These are phyloP conservation scores for Trichoderma semiorbis DNA, from an alignment of 2,329 filamentous ascomycete genomes.

Conservation along the genomic window DNA sequence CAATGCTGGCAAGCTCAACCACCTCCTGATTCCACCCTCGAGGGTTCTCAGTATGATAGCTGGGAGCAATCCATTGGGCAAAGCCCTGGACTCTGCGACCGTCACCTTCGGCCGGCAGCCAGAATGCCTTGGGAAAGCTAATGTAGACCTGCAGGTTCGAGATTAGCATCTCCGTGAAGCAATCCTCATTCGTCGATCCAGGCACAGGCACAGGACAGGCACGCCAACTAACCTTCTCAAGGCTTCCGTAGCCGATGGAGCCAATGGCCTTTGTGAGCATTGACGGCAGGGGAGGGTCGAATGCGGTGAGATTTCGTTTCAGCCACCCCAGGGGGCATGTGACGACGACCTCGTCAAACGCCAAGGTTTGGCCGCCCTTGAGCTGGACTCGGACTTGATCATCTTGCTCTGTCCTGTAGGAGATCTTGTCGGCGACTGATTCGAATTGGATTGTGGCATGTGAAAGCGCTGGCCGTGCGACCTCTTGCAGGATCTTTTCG, in stretches of 20 bases:
- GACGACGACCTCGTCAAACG: slow-evolving; percentile 66
- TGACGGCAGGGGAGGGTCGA: slow-evolving; percentile 57
- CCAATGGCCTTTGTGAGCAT: slow-evolving; percentile 58
- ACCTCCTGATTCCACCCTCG: slow-evolving; percentile 70
- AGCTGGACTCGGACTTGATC: slow-evolving; percentile 44
- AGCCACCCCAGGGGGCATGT: slow-evolving; percentile 68
- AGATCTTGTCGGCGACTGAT: slow-evolving; percentile 46
- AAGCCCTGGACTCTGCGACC: slow-evolving; percentile 58
- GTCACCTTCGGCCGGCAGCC: slow-evolving; percentile 48
- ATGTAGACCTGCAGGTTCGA: slow-evolving; percentile 48
- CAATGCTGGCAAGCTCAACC: slow-evolving; percentile 70
- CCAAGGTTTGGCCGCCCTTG: slow-evolving; percentile 40
- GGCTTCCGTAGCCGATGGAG: slow-evolving; percentile 64
- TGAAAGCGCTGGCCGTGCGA: slow-evolving; percentile 55
- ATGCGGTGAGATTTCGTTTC: slow-evolving; percentile 56
- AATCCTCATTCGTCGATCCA: neutral
- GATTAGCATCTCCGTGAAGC: neutral
- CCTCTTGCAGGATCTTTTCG: slow-evolving; percentile 52
- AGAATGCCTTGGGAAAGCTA: slow-evolving; percentile 73
- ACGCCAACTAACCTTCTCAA: slow-evolving; percentile 59
- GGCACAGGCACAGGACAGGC: neutral
- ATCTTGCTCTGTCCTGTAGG: slow-evolving; percentile 25
- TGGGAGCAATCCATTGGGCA: slow-evolving; percentile 70
- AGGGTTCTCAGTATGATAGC: slow-evolving; percentile 61
- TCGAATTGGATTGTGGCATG: slow-evolving; percentile 52